Percentiles rank a stretch among this genome's conserved stretches.
phyloP scores from a whole-genome alignment of 371 early-diverging fungal genomes.

The Apophysomyces sp. region DNA sequence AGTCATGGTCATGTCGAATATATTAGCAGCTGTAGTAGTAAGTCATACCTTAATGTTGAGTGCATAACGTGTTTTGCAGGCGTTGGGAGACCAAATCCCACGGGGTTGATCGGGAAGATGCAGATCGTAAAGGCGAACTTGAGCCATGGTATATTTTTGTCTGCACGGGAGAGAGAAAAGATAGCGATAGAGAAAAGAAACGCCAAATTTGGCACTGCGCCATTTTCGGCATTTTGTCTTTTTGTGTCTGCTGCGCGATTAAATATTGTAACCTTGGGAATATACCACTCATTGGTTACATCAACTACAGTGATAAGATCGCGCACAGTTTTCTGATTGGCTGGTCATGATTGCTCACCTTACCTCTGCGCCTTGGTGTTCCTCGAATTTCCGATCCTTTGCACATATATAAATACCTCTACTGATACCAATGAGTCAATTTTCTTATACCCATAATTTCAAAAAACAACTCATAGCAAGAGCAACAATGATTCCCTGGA shows the following conservation, averaged over 20 bases:
- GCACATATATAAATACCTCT: neutral
- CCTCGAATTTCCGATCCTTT: neutral
- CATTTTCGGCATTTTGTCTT: too few relatives aligned
- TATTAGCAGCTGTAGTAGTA: too few relatives aligned
- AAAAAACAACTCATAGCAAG: neutral
- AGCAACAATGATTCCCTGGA: neutral
- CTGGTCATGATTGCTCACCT: neutral
- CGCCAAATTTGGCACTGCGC: neutral
- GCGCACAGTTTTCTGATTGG: neutral
- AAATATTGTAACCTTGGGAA: neutral
- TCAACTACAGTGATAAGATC: neutral
- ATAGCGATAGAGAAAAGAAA: neutral
- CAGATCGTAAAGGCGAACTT: conserved; percentile 14
- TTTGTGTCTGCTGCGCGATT: too few relatives aligned
- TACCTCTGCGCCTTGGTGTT: neutral
- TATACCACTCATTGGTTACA: neutral
- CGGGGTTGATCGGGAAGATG: neutral
- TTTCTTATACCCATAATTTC: neutral
- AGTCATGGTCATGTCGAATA: too few relatives aligned
- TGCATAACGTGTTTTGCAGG: conserved; percentile 21
- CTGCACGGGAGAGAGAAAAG: neutral
- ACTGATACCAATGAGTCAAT: neutral
- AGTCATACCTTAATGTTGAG: conserved; percentile 17
- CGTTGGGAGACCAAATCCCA: conserved; percentile 17
- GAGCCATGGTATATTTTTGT: conserved; percentile 6